phyloP scores from a whole-genome alignment of 257 asterid species.

The Leptodermis oblonga region DNA sequence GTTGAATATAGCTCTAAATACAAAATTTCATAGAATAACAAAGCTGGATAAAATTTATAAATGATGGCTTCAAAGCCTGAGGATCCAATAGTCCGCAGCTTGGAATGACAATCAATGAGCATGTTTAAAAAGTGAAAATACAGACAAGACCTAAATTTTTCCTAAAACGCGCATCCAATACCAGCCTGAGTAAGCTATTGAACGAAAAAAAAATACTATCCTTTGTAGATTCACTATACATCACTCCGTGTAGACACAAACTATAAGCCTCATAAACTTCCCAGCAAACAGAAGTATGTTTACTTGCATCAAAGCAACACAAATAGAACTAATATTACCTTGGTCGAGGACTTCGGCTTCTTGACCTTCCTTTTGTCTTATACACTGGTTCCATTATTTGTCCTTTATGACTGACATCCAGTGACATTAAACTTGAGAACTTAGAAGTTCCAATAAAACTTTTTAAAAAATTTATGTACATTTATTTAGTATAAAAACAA shows the following conservation, averaged over 20 bases:
- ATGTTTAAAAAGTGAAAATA: background rate
- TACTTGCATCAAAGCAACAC: background rate
- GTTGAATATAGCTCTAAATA: background rate
- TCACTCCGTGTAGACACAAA: too few species aligned
- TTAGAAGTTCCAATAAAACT: background rate
- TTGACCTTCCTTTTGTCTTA: slow-evolving; percentile 56
- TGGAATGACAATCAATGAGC: background rate
- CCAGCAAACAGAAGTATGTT: background rate
- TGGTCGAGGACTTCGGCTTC: slow-evolving; percentile 93
- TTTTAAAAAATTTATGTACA: background rate
- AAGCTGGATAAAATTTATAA: background rate
- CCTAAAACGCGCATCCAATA: background rate
- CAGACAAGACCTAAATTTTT: background rate
- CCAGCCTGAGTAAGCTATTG: background rate
- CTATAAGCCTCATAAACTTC: background rate
- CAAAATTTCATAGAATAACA: background rate
- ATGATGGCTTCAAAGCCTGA: background rate
- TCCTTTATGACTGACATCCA: slow-evolving; percentile 62
- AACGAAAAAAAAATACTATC: background rate
- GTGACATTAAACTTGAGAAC: background rate
- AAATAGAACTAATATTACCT: slow-evolving; percentile 39
- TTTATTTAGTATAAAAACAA: background rate
- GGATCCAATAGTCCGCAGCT: background rate
- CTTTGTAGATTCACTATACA: background rate
- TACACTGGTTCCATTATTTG: slow-evolving; percentile 70